Evolutionary conservation across 169 alveolate genomes (phyloP), one percentile per base, ranked within the genome.

Genomic region (Eimeria acervulina): DNA sequence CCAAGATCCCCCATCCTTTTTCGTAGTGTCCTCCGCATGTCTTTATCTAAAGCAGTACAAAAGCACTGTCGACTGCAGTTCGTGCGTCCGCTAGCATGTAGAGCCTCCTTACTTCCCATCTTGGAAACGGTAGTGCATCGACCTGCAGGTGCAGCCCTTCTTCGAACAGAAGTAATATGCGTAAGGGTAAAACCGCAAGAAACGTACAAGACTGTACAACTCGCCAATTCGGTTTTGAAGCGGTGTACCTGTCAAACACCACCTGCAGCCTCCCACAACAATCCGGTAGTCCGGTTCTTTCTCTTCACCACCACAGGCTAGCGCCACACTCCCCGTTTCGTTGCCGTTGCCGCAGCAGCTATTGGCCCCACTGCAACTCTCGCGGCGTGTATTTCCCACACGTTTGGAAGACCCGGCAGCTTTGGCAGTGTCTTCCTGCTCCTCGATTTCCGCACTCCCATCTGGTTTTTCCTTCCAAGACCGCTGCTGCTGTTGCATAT

Each of bases 181-280:
- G 97, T 98, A 98, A 36, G 98, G 99, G 94, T 98, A 98, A 90
- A 98, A 98, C 97, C 98, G 98, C 78, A 99, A 87, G 96, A 99
- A 99, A 88, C 99, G 98, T 42, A 99, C 97, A 68, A 99, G 97
- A 85, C 99, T 97, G 98, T 98, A 99, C 90, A 99, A 97, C 96
- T 99, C 99, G 52, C 99, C 99, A 26, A 99, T 98, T 51, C 99
- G 97, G 97, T 99, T 99, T 96, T 99, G 99, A 33, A 99, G 98
- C 13, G 99, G 99, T 3, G 99, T 99, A 38, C 99, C 99, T 21
- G 99, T 99, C 93, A 99, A 98, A 95, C 99, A 98, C 99, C 99
- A 98, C 94, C 99, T 98, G 96, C 98, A 96, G 28, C 95, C 95
- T 61, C 96, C 95, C 38, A 94, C 95, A 28, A 38, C 47, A 70